Percentiles rank a stretch among this genome's conserved stretches.
Conservation (phyloP, 2,329 filamentous ascomycete genomes). For the Fusarium buharicum region DNA sequence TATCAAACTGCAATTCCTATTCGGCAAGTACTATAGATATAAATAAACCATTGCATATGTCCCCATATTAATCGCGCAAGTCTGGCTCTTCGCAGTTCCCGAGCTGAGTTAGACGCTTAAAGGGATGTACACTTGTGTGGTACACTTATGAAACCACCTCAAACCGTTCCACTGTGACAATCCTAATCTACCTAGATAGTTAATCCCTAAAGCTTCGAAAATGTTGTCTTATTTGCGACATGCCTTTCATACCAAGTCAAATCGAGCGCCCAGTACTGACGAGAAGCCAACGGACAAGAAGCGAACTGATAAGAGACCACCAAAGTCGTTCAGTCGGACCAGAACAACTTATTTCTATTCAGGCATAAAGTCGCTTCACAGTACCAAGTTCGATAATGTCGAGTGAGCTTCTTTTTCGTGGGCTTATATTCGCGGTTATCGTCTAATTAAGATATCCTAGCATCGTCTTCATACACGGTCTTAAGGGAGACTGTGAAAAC, state of each 20-base stretch:
- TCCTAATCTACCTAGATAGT: not conserved
- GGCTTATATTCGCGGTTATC: fast-evolving
- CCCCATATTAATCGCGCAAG: not conserved
- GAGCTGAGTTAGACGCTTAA: conserved; percentile 16
- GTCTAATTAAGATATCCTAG: not conserved
- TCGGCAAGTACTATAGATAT: not conserved
- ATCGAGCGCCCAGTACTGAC: not conserved
- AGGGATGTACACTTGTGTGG: not conserved
- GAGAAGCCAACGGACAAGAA: not conserved
- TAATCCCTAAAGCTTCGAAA: not conserved
- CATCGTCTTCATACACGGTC: conserved; percentile 34
- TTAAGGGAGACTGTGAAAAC: conserved; percentile 25
- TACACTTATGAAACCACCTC: not conserved
- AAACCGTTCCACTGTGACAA: not conserved
- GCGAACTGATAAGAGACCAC: not conserved
- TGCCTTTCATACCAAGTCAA: conserved; percentile 8
- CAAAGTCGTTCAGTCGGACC: fast-evolving
- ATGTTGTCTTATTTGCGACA: conserved; percentile 14
- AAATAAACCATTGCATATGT: not conserved
- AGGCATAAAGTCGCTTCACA: conserved; percentile 5
- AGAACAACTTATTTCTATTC: conserved; percentile 6
- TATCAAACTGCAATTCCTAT: not conserved
- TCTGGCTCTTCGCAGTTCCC: conserved; percentile 10
- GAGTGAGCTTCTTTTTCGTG: conserved; percentile 1
- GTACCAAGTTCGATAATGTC: not conserved